phyloP scores from a whole-genome alignment of 2,329 filamentous ascomycete genomes.

The Stemphylium vesicarium region DNA sequence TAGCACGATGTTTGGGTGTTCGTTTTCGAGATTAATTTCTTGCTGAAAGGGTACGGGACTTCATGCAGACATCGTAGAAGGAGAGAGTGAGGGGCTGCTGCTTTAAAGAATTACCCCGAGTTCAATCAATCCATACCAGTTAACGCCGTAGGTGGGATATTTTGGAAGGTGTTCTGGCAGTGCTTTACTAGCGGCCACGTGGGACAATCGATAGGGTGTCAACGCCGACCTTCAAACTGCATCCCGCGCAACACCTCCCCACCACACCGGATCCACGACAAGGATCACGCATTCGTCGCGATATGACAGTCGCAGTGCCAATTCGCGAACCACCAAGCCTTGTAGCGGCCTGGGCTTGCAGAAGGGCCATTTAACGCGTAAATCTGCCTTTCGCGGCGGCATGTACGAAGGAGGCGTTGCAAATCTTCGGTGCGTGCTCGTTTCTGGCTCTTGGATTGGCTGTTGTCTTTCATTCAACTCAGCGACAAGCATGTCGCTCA shows the following conservation, averaged over 20 bases:
- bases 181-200: neutral
- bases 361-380: neutral
- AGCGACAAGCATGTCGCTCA: neutral
- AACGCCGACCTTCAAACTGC: neutral
- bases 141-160: neutral
- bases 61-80: no score
- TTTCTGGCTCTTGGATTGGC: slow-evolving; percentile 4
- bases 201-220: neutral
- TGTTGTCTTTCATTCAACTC: neutral
- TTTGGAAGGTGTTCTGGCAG: neutral
- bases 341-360: slow-evolving; percentile 16
- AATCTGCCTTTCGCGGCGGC: slow-evolving; percentile 3
- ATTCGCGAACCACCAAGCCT: slow-evolving; percentile 9
- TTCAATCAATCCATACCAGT: neutral
- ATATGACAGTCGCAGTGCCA: slow-evolving; percentile 7
- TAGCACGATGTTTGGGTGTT: no score
- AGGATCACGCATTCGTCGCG: neutral
- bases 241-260: neutral
- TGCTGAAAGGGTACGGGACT: no score
- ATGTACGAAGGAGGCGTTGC: neutral
- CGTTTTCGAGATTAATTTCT: no score
- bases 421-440: slow-evolving; percentile 1
- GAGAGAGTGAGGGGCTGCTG: neutral
- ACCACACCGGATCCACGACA: slow-evolving; percentile 5
- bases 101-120: neutral